Percentiles rank a stretch among this genome's conserved stretches.
Evolutionary conservation across 2,329 filamentous ascomycete genomes (phyloP).

Genomic region (Cercospora citrullina): DNA sequence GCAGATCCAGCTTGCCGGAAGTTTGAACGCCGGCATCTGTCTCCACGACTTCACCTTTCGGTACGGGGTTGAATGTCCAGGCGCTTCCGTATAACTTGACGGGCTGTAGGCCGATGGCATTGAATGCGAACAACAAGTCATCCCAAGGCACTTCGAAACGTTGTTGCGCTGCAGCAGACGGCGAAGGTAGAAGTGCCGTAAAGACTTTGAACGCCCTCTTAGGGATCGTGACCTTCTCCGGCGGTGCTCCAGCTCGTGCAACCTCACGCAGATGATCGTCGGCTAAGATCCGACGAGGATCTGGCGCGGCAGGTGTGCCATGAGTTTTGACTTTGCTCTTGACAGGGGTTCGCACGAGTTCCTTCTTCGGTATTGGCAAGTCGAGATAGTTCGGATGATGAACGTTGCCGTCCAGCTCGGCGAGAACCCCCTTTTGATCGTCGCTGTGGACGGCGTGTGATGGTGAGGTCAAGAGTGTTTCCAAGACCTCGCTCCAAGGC

Average conservation of each 20-base stretch:
- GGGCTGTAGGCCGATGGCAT: conserved; percentile 50
- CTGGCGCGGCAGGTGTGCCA: conserved; percentile 21
- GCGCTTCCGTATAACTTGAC: conserved; percentile 62
- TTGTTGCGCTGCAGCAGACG: conserved; percentile 34
- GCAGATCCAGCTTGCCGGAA: conserved; percentile 40
- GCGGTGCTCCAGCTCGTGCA: neutral
- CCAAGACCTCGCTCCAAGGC: conserved; percentile 48
- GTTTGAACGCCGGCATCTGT: conserved; percentile 12
- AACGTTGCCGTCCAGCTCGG: conserved; percentile 23
- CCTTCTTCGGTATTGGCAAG: conserved; percentile 13
- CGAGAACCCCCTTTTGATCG: conserved; percentile 2
- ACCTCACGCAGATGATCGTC: neutral
- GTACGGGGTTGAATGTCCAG: conserved; percentile 58
- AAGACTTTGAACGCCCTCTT: conserved; percentile 45
- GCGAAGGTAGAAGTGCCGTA: conserved; percentile 45
- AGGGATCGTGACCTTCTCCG: conserved; percentile 21
- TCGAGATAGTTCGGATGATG: conserved; percentile 13
- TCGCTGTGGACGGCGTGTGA: neutral
- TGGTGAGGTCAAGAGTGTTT: neutral
- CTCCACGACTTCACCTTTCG: conserved; percentile 11
- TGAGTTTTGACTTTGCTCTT: conserved; percentile 33
- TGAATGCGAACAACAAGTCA: conserved; percentile 57
- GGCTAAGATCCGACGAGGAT: conserved; percentile 16
- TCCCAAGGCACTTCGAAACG: conserved; percentile 55
- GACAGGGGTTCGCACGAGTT: conserved; percentile 12